phyloP scores from a whole-genome alignment of 2,329 filamentous ascomycete species.

The Beauveria rudraprayagi region DNA sequence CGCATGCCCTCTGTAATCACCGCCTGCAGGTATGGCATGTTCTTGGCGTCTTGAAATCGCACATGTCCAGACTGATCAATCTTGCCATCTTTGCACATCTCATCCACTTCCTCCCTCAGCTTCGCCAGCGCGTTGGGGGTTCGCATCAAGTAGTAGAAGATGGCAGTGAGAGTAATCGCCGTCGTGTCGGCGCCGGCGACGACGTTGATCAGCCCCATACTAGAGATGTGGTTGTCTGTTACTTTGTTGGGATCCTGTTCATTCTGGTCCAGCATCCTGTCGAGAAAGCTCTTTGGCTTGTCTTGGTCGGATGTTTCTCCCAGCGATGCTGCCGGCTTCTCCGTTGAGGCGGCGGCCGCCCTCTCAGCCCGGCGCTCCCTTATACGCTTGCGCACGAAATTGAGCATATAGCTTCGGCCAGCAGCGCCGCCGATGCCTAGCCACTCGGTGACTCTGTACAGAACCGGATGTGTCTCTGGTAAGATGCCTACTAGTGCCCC shows the following conservation, averaged over 20 bases:
- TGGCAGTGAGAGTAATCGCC: slow-evolving; percentile 35
- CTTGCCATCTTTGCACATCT: neutral
- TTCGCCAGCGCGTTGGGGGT: slow-evolving; percentile 17
- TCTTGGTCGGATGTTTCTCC: slow-evolving; percentile 5
- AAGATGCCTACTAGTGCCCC: slow-evolving; percentile 19
- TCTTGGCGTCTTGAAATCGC: slow-evolving; percentile 30
- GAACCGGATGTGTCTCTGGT: slow-evolving; percentile 12
- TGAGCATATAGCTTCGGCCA: slow-evolving; percentile 20
- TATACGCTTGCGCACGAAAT: slow-evolving; percentile 24
- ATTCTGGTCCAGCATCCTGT: slow-evolving; percentile 26
- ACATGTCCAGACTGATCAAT: slow-evolving; percentile 13
- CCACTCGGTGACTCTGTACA: slow-evolving; percentile 16
- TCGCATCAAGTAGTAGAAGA: slow-evolving; percentile 37
- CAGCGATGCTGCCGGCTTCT: slow-evolving; percentile 10
- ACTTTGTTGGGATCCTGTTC: slow-evolving; percentile 34
- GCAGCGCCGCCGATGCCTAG: slow-evolving; percentile 15
- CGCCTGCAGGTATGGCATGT: slow-evolving; percentile 43
- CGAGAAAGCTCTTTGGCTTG: slow-evolving; percentile 14
- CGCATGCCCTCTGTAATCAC: slow-evolving; percentile 46
- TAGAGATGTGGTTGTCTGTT: slow-evolving; percentile 27
- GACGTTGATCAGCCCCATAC: slow-evolving; percentile 25
- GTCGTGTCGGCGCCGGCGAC: slow-evolving; percentile 38
- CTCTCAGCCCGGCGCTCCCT: slow-evolving; percentile 13
- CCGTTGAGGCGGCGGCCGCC: slow-evolving; percentile 2
- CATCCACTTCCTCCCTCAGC: slow-evolving; percentile 19